Base-by-base conservation (phyloP, 2,329 filamentous ascomycete species). In the Curvularia lunata region DNA sequence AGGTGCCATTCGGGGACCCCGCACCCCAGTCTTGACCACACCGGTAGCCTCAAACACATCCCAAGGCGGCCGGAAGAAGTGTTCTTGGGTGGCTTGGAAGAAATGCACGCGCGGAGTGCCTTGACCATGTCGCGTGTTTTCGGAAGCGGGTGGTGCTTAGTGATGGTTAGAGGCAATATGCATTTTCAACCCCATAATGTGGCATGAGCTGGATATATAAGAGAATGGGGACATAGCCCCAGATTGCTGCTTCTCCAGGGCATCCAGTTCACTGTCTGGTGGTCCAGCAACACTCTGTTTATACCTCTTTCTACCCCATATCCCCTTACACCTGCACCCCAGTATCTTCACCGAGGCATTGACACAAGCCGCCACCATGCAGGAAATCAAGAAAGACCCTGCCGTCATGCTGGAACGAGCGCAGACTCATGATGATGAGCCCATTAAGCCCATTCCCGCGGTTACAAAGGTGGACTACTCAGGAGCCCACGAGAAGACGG, bases 401-500 rank as follows among this genome's bases (percentile, higher is more conserved):
- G 58, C 65, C 42, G 55, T 66, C 57, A 69, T 68, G 65, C 59
- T 74, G n/a, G 70, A 72, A 61, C 62, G 62, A 45, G 56, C 66
- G 30, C 50, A 51, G 37, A 74, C 68, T 16, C 64, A 64, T 38
- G 68, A 69, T 19, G 53, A 63, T 2, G 66, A 63, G 6, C 48
- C 64, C 18, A 42, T 62, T 47, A 74, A 74, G 59, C 61, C 67
- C 3, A 46, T 67, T 2, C 71, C 67, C 2, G 57, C 58, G 6
- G 58, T 67, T 8, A 54, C 61, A 46, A 75, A 72, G 65, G 63
- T 69, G 27, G 73, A 74, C 58, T 72, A 75, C 48, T 74, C 70
- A 16, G 72, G 73, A 59, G 72, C 73, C 32, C 63, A 73, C 45
- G 71, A 74, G 52, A 75, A 76, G 63, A 75, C 70, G 10, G 72